A percentile compares a stretch with the other conserved stretches of the same genome.
Evolutionary conservation across 2,329 filamentous ascomycete genomes (phyloP).

Genomic region (Epichloe brachyelytri): DNA sequence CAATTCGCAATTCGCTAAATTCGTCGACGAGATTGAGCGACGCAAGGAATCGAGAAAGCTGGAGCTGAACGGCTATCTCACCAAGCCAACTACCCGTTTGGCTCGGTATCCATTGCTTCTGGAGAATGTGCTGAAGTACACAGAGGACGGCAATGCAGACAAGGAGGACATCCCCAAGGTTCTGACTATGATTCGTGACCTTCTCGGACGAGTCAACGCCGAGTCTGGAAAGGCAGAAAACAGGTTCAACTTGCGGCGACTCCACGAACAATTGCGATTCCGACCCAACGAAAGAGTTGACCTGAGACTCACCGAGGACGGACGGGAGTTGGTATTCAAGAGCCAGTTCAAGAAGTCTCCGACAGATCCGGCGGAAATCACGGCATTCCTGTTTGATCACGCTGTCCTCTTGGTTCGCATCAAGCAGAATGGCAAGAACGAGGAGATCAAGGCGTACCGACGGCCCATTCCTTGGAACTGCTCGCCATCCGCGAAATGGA

Average conservation of each 20-base stretch:
- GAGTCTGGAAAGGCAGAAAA: slow-evolving; percentile 97
- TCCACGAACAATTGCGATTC: slow-evolving; percentile 88
- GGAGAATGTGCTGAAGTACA: slow-evolving; percentile 86
- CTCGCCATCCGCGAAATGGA: slow-evolving; percentile 96
- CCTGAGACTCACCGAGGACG: slow-evolving; percentile 85
- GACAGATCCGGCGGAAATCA: slow-evolving; percentile 79
- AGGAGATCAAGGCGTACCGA: slow-evolving; percentile 90
- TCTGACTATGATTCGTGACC: slow-evolving; percentile 72
- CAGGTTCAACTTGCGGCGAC: slow-evolving; percentile 83
- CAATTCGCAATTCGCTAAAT: slow-evolving; percentile 75
- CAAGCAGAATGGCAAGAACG: slow-evolving; percentile 83
- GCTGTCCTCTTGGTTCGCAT: slow-evolving; percentile 82
- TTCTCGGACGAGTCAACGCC: slow-evolving; percentile 77
- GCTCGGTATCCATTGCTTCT: slow-evolving; percentile 86
- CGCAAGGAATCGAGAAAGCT: slow-evolving; percentile 94
- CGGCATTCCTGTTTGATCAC: slow-evolving; percentile 92
- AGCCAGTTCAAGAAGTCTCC: slow-evolving; percentile 86
- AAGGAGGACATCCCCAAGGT: slow-evolving; percentile 88
- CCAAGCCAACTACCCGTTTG: slow-evolving; percentile 90
- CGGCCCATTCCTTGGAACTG: slow-evolving; percentile 83
- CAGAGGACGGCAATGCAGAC: slow-evolving; percentile 77
- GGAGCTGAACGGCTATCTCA: slow-evolving; percentile 93
- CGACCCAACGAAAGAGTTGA: slow-evolving; percentile 83
- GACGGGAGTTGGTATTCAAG: slow-evolving; percentile 87
- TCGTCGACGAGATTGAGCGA: slow-evolving; percentile 92